Base-by-base conservation (phyloP, 345 rosid species). In the Acer campestre region DNA sequence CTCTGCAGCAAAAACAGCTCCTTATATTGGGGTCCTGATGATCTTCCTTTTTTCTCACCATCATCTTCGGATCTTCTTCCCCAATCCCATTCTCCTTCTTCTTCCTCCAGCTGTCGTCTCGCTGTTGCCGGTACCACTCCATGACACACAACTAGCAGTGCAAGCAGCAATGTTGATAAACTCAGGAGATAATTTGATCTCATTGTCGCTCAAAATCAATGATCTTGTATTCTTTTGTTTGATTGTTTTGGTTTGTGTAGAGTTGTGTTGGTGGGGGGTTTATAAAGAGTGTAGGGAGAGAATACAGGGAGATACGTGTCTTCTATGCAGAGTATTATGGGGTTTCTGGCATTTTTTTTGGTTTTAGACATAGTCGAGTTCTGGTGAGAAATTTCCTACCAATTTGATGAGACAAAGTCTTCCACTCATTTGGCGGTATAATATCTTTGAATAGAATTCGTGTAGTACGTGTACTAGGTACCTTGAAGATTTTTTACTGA, bases 1-100 rank as follows among this genome's bases (percentile, higher is more conserved):
- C 90, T 79, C 67, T 73, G 91, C 90, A 91, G 76, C 83, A 94
- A 73, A 79, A 94, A 94, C 85, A 29, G 1, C 5, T 81, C 85
- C 48, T n/a, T 80, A 31, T 82, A 84, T 4, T 44, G 62, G 1
- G 7, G 44, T 44, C 42, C 44, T 20, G 29, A 16, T 70, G 27
- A 42, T 48, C 73, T 31, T 23, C 61, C 38, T 18, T 48, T 53
- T 27, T 68, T n/a, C 56, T 77, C 48, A 10, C 44, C 51, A 8
- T 62, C 17, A 27, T 80, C 10, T 17, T 67, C 63, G 61, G 67
- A 67, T 67, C 78, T 29, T 70, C 73, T 56, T 2, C 66, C 22
- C 23, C 70, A 17, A 64, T 14, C n/a, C 61, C 70, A 67, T 2
- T 71, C 74, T 70, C 46, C 40, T 35, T 63, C 77, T 48, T 73